phyloP scores from a whole-genome alignment of 345 rosid species.

The Heritiera fomes region DNA sequence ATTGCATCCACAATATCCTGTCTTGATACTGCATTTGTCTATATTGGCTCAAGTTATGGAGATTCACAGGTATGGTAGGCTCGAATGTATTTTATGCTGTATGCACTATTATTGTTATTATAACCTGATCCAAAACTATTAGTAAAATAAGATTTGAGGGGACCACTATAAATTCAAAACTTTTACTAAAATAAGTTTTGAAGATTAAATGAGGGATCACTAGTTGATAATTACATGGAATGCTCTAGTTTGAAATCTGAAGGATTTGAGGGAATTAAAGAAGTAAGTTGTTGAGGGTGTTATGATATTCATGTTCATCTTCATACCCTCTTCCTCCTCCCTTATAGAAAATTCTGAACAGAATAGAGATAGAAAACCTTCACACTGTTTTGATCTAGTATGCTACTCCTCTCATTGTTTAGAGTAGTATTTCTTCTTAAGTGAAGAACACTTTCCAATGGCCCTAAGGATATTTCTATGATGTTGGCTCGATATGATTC shows the following conservation, averaged over 20 bases:
- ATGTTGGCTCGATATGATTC: neutral
- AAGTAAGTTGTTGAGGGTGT: neutral
- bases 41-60: conserved; percentile 92
- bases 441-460: neutral
- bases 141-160: neutral
- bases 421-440: neutral
- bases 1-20: conserved; percentile 90
- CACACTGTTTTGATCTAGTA: neutral
- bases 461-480: neutral
- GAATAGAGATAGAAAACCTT: neutral
- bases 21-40: conserved; percentile 86
- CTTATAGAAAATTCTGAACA: neutral
- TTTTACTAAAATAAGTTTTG: neutral
- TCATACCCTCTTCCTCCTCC: neutral
- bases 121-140: neutral
- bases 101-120: neutral
- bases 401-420: neutral
- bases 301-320: conserved; percentile 7
- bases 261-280: neutral
- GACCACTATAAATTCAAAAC: neutral
- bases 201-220: neutral
- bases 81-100: neutral
- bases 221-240: neutral
- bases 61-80: conserved; percentile 73
- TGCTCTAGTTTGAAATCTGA: neutral